These are phyloP conservation scores for Neofusicoccum sp. DNA, from an alignment of 2,329 filamentous ascomycete species.

Conservation along the genomic window DNA sequence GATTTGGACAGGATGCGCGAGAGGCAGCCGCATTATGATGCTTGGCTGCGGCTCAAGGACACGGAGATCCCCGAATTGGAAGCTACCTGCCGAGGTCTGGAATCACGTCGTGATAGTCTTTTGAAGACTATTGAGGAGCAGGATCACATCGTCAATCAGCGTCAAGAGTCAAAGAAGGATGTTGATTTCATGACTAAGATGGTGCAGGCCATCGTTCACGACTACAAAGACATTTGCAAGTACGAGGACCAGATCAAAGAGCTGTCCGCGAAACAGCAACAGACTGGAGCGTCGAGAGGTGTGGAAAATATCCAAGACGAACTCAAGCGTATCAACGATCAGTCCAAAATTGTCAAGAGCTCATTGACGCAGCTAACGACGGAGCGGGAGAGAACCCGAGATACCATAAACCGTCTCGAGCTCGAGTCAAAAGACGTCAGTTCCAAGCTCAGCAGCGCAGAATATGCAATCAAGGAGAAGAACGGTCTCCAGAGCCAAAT, in stretches of 20 bases:
- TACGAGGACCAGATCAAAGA: slow-evolving; percentile 72
- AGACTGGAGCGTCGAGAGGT: slow-evolving; percentile 63
- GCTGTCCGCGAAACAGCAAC: slow-evolving; percentile 72
- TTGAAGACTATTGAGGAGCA: slow-evolving; percentile 55
- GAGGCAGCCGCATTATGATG: slow-evolving; percentile 64
- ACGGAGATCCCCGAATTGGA: slow-evolving; percentile 69
- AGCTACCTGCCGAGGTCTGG: slow-evolving; percentile 59
- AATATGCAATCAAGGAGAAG: slow-evolving; percentile 79
- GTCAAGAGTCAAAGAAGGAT: slow-evolving; percentile 65
- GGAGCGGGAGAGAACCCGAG: slow-evolving; percentile 70
- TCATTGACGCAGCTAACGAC: slow-evolving; percentile 63
- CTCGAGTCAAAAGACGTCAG: slow-evolving; percentile 73
- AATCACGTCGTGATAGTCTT: slow-evolving; percentile 37
- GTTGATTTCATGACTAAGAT: slow-evolving; percentile 74
- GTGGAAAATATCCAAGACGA: slow-evolving; percentile 82
- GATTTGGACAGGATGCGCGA: slow-evolving; percentile 60
- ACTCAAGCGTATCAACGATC: slow-evolving; percentile 64
- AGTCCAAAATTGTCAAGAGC: slow-evolving; percentile 63
- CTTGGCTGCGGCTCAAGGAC: slow-evolving; percentile 64
- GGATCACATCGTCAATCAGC: slow-evolving; percentile 64
- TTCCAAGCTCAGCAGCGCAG: slow-evolving; percentile 68
- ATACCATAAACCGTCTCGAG: slow-evolving; percentile 68
- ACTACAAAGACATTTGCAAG: slow-evolving; percentile 67
- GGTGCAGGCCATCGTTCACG: slow-evolving; percentile 71
- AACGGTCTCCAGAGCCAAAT: slow-evolving; percentile 68